Base-by-base conservation (phyloP, 1,284 basidiomycete genomes). In the Xerocomus minutiporus region DNA sequence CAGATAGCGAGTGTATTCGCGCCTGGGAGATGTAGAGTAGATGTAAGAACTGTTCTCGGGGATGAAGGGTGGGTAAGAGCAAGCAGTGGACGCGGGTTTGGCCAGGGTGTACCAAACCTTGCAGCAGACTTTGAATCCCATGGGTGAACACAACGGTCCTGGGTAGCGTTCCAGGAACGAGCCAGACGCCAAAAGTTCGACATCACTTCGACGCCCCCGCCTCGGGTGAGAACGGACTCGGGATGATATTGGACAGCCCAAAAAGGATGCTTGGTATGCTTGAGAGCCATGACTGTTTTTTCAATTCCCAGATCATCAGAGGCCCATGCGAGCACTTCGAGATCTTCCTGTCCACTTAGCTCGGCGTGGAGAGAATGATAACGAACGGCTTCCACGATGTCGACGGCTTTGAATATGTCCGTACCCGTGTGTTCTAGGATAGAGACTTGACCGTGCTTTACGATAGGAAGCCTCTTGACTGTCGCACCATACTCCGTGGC, bases 241-340 rank as follows among this genome's bases (percentile, higher is more conserved):
- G 95, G 96, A 68, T 98, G 96, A 64, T 97, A 98, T 66, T 98
- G 95, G 2, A 98, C 93, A 3, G 91, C 93, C 84, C 88, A 95
- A 59, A 95, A 90, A 0, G 94, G 91, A 56, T 79, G 79, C 11
- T 62, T 67, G 42, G 62, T 74, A 66, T 95, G 93, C 59, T 75
- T 78, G 29, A 79, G 69, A 28, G 81, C 86, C 88, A 91, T 91
- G 20, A 86, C 71, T 17, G 89, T 82, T 38, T 59, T 71, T 4
- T 84, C 84, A 58, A 88, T 83, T 52, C 85, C 84, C 35, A 71
- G 68, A 17, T 73, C 78, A 55, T 90, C 88, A 50, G 86, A 72
- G 7, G 82, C 72, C 83, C 83, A 88, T 8, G 83, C 87, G 9
- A 90, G 67, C 43, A 79, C 74, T 57, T 86, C 78, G 5, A 90